These are phyloP conservation scores for Endotrypanum monterogeii DNA, from an alignment of 208 protist genomes.

Conservation along the genomic window DNA sequence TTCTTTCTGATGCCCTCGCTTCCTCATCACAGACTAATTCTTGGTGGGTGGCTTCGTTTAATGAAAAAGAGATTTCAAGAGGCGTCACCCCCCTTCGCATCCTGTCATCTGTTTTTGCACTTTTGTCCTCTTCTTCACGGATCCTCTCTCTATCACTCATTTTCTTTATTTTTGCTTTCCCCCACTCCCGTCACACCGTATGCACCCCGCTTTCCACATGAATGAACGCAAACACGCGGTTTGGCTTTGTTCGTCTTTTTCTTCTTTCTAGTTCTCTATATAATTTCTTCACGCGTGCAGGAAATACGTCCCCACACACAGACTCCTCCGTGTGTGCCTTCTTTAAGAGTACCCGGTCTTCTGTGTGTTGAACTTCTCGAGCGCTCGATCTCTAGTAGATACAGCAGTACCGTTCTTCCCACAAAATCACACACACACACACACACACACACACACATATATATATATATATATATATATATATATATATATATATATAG, in stretches of 20 bases:
- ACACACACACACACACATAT: neutral
- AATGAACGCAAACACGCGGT: neutral
- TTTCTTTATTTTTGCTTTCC: neutral
- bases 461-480: no score
- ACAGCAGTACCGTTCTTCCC: no score
- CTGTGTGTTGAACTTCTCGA: neutral
- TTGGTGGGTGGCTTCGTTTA: neutral
- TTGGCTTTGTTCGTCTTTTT: neutral
- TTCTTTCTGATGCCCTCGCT: no score
- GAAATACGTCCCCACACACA: neutral
- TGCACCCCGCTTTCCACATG: no score
- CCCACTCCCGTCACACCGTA: no score
- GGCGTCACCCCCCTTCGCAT: neutral
- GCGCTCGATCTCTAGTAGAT: constrained; percentile 7
- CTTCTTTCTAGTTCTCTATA: neutral
- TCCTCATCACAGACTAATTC: neutral
- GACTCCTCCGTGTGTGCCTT: neutral
- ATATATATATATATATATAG: no score
- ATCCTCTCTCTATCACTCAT: neutral
- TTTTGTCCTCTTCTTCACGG: neutral
- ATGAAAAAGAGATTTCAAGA: no score
- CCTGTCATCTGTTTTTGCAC: constrained; percentile 1
- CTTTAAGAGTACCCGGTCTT: neutral
- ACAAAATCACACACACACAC: constrained; percentile 2
- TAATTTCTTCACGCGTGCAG: constrained; percentile 6